Evolutionary conservation across 345 rosid species (phyloP).

Genomic region (Lepidium didymum): DNA sequence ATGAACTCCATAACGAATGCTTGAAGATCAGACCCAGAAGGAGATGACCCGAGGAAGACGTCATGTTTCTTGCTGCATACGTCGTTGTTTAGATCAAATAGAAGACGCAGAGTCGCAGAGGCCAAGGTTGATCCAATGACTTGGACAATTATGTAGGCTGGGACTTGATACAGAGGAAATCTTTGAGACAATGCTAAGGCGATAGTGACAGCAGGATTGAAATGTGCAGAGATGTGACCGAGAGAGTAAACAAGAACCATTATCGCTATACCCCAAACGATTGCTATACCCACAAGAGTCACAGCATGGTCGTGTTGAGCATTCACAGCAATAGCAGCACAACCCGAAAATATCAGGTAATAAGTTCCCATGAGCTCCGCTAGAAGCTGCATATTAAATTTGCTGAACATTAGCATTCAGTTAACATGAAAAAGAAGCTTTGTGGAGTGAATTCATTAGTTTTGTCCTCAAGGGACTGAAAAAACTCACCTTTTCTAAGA

Average conservation of each 20-base stretch:
- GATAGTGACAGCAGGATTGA: constrained; percentile 47
- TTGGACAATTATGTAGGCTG: constrained; percentile 63
- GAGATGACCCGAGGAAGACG: constrained; percentile 62
- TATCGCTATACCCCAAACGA: constrained; percentile 36
- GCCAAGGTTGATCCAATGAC: constrained; percentile 69
- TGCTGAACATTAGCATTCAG: not conserved
- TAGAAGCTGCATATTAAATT: constrained; percentile 14
- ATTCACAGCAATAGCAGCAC: constrained; percentile 33
- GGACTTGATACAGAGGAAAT: constrained; percentile 50
- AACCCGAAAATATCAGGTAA: constrained; percentile 37
- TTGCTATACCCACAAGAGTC: constrained; percentile 30
- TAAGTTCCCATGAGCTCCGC: constrained; percentile 44
- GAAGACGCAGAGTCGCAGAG: constrained; percentile 61
- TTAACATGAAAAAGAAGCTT: not conserved
- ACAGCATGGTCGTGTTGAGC: constrained; percentile 21
- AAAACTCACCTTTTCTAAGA: constrained; percentile 61
- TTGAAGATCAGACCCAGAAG: constrained; percentile 60
- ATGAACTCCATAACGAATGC: constrained; percentile 76
- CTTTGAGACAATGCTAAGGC: constrained; percentile 29
- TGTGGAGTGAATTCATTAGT: not conserved
- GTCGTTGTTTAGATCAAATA: constrained; percentile 35
- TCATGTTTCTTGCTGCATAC: constrained; percentile 47
- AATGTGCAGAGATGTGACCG: constrained; percentile 47
- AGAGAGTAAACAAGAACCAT: constrained; percentile 40
- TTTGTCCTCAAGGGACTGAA: not conserved